Percentiles rank a stretch among this genome's conserved stretches.
Evolutionary conservation across 148 eudicot genomes (phyloP).

Genomic region (Silene uniflora): DNA sequence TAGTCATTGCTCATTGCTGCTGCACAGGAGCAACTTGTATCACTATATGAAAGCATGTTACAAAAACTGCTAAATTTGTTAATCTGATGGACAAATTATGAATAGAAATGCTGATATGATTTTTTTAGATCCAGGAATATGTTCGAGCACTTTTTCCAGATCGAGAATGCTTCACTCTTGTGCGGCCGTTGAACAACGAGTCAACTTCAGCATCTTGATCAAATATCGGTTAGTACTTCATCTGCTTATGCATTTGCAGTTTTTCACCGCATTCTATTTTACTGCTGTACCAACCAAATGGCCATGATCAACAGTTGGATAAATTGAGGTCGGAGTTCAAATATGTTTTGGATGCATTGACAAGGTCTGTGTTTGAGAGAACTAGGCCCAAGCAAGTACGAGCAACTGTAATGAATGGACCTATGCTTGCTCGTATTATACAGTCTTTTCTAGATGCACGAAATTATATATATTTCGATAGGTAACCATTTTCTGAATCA

Average conservation of each 20-base stretch:
- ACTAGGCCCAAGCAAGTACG: constrained; percentile 95
- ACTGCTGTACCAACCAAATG: too few species aligned
- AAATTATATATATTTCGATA: too few species aligned
- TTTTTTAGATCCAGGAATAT: too few species aligned
- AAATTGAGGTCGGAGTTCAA: constrained; percentile 84
- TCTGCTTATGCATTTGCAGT: not conserved
- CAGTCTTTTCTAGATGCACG: constrained; percentile 95
- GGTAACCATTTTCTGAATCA: not conserved
- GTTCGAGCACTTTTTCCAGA: too few species aligned
- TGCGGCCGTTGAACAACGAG: constrained; percentile 83
- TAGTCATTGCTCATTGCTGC: too few species aligned
- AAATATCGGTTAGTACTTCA: constrained; percentile 65
- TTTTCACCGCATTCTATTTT: not conserved
- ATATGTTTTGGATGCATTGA: constrained; percentile 85
- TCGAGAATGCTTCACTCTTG: too few species aligned
- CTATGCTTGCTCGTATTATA: constrained; percentile 82
- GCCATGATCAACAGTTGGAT: constrained; percentile 49
- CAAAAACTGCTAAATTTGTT: too few species aligned
- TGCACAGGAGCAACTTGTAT: too few species aligned
- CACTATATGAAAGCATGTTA: too few species aligned
- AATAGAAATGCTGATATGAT: too few species aligned
- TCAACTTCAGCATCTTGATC: constrained; percentile 89
- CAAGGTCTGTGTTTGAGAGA: constrained; percentile 90
- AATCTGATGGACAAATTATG: too few species aligned
- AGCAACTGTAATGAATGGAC: constrained; percentile 86